phyloP scores from a whole-genome alignment of 768 basidiomycete species.

The Lepiota brunneoincarnata region DNA sequence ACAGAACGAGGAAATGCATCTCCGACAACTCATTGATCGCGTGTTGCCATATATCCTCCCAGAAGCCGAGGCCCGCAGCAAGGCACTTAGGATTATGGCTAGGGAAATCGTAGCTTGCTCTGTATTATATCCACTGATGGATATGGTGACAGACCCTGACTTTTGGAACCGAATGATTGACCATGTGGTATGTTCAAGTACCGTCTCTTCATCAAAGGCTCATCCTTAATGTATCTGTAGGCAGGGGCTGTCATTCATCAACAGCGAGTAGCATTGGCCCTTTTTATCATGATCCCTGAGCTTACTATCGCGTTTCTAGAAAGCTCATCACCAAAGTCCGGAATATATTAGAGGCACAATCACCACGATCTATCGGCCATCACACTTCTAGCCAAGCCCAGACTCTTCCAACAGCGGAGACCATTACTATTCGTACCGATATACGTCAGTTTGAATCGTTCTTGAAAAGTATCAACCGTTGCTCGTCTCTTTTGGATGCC shows the following conservation, averaged over 20 bases:
- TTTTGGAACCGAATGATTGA: conserved; percentile 96
- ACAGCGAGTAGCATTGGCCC: conserved; percentile 29
- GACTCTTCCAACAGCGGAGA: conserved; percentile 47
- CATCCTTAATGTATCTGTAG: conserved; percentile 22
- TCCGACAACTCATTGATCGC: conserved; percentile 66
- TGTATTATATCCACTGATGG: conserved; percentile 83
- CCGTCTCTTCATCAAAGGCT: neutral
- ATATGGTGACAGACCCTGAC: conserved; percentile 93
- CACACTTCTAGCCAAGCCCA: conserved; percentile 35
- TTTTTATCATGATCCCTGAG: neutral
- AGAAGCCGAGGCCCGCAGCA: conserved; percentile 68
- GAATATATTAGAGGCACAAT: conserved; percentile 77
- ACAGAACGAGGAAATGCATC: conserved; percentile 87
- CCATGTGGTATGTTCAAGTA: conserved; percentile 65
- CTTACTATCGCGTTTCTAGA: conserved; percentile 34
- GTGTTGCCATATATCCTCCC: conserved; percentile 76
- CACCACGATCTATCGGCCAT: conserved; percentile 49
- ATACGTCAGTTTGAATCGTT: conserved; percentile 88
- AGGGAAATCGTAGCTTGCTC: conserved; percentile 83
- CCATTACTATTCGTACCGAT: conserved; percentile 81
- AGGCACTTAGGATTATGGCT: conserved; percentile 66
- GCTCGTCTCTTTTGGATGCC: conserved; percentile 84
- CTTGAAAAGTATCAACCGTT: conserved; percentile 77
- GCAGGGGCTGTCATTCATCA: conserved; percentile 52
- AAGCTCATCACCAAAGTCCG: conserved; percentile 87